phyloP scores from a whole-genome alignment of 192 early-diverging fungal species.

The Entomortierella parvispora region DNA sequence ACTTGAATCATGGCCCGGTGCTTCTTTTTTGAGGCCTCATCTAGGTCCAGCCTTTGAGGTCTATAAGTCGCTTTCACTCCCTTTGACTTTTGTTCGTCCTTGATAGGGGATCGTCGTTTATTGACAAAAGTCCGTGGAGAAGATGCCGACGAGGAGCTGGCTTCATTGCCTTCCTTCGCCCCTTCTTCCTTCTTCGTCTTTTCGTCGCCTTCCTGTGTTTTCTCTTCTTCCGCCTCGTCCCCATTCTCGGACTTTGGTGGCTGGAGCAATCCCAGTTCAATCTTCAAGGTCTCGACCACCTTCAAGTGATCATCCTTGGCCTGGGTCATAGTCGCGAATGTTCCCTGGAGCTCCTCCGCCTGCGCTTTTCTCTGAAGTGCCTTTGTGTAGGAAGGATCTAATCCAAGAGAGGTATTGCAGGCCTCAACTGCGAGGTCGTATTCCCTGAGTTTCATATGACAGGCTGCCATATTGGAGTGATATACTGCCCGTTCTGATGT shows the following conservation, averaged over 20 bases:
- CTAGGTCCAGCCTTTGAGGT: slow-evolving; percentile 23
- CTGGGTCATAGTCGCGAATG: slow-evolving; percentile 52
- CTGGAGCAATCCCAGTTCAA: slow-evolving; percentile 32
- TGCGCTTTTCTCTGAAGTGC: slow-evolving; percentile 70
- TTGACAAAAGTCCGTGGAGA: no score
- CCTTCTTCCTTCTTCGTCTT: neutral
- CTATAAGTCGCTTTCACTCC: neutral
- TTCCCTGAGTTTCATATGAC: slow-evolving; percentile 61
- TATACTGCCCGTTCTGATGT: slow-evolving; percentile 61
- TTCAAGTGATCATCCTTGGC: slow-evolving; percentile 51
- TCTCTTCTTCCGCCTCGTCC: slow-evolving; percentile 1
- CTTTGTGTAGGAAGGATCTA: slow-evolving; percentile 66
- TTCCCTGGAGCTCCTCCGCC: slow-evolving; percentile 61
- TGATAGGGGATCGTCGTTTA: no score
- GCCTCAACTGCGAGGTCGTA: slow-evolving; percentile 23
- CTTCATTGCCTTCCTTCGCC: neutral
- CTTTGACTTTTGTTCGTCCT: no score
- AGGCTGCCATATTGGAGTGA: slow-evolving; percentile 73
- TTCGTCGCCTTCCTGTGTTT: no score
- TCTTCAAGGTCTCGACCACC: slow-evolving; percentile 56
- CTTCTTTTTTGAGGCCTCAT: slow-evolving; percentile 52
- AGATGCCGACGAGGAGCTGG: neutral
- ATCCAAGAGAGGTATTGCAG: slow-evolving; percentile 57
- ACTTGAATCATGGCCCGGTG: slow-evolving; percentile 44
- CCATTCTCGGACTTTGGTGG: slow-evolving; percentile 2